These are phyloP conservation scores for Acanthamoeba triangularis DNA, from an alignment of 208 protist species.

Conservation along the genomic window DNA sequence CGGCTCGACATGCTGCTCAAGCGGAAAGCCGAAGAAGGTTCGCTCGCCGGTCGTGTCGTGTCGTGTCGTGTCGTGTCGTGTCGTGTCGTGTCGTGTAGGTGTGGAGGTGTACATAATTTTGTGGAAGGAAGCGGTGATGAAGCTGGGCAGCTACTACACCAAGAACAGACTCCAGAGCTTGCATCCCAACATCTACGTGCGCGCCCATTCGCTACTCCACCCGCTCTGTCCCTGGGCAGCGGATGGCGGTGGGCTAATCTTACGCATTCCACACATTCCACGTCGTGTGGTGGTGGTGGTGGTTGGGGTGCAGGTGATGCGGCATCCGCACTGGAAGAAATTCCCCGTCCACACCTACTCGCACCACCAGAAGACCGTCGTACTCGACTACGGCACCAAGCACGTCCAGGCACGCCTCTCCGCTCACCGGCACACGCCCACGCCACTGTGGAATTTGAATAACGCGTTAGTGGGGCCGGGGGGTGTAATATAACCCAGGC, in stretches of 20 bases:
- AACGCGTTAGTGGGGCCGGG: too few species aligned
- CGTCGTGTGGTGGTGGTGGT: too few species aligned
- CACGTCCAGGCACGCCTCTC: not conserved
- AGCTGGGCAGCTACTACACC: not conserved
- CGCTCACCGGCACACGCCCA: too few species aligned
- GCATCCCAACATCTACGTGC: constrained; percentile 21
- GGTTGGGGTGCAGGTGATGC: constrained; percentile 61
- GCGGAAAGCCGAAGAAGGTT: constrained; percentile 38
- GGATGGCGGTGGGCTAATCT: not conserved
- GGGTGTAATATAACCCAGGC: too few species aligned
- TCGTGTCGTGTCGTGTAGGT: not conserved
- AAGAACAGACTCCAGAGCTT: not conserved
- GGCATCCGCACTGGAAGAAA: constrained; percentile 37
- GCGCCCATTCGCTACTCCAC: not conserved
- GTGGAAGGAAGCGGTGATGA: constrained; percentile 35
- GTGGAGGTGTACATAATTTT: not conserved
- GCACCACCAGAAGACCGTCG: constrained; percentile 74
- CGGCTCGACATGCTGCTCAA: constrained; percentile 23
- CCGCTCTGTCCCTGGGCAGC: not conserved
- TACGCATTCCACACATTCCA: not conserved
- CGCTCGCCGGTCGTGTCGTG: not conserved
- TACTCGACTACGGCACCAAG: constrained; percentile 71
- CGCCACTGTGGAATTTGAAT: too few species aligned
- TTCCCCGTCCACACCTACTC: constrained; percentile 35
- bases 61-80: not conserved